Evolutionary conservation across 177 flowering plant genomes (phyloP), one percentile per base, ranked within the genome.

Genomic region (Vitis hybrid): DNA sequence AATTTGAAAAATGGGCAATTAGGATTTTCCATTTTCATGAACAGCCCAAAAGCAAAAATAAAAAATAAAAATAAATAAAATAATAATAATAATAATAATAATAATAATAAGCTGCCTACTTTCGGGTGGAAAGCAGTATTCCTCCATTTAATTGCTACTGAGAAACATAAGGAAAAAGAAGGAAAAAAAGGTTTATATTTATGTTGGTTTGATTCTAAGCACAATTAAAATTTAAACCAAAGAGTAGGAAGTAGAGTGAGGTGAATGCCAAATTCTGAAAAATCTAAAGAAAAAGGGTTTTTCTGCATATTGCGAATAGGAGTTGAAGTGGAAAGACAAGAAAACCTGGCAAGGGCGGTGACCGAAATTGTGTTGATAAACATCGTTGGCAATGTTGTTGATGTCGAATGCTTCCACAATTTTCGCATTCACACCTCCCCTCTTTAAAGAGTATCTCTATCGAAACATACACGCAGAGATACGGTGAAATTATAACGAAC

Each of bases 321-420:
- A 10, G 55, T 48, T 51, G 14, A 26, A 20, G 69, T 14, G 68
- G n/a, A 29, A 5, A 51, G 4, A 18, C 14, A 16, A 51, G 22
- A 18, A 62, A 9, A 89, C 97, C 90, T 94, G 98, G 68, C 60
- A 78, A 7, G 98, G 98, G 54, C 98, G 94, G 71, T 87, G 93
- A 18, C 88, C 90, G 50, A 92, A 94, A 71, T 94, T 94, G 77
- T 81, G 85, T 65, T 89, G 73, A 54, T 94, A 94, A 29, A 92
- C 97, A 68, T 92, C 97, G 64, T 94, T 92, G 0, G 98, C 98
- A 18, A 26, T 72, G 77, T 94, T 90, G 59, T 92, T 94, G 10
- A 94, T 94, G 68, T 92, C 98, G 55, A 90, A 92, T 2, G 98
- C 97, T 82, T 94, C 89, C 13, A 94, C 84, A n/a, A 92, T 82